Base-by-base conservation (phyloP, 352 stramenopile genomes). In the Globisporangium carolinianum region DNA sequence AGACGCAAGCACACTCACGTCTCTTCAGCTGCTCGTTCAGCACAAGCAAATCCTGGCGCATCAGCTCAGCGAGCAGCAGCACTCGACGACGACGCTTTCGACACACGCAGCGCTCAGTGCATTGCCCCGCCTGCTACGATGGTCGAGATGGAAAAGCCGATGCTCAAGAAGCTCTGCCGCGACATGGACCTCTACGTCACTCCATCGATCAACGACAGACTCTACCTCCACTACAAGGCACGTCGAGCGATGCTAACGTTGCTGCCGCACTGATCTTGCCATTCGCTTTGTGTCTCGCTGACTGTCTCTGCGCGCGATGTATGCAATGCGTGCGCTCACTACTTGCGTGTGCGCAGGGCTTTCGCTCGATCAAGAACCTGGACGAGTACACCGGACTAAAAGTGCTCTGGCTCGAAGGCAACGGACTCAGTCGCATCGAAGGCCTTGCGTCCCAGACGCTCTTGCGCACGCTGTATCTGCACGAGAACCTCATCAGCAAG, bases 211-310 rank as follows among this genome's bases (percentile, higher is more conserved):
- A 98, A 98, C 69, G 92, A 98, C 69, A 97, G 96, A 58, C 76
- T 98, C 41, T 98, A 98, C 62, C 71, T 98, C 36, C 94, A 98
- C 69, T 98, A 98, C 76, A 97, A 98, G 70, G 77, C 76, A 41
- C 24, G 36, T 17, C 3, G 6, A 32, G 24, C 24, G 24, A 32
- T 32, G 24, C 24, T 32, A 32, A 32, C 24, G 24, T 32, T 32
- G 24, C 24, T 32, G 24, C 24, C 24, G 24, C 24, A 32, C 24
- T 32, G 24, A 3, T 3, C 24, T 32, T 32, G 24, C 24, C 24
- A 32, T 32, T 32, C 24, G 24, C 24, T 32, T 32, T 32, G 24
- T 2, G 24, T 32, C 24, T 32, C 24, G 3, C 24, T 32, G 24
- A 32, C 24, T 32, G 24, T 32, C 3, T 32, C 24, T 32, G 24